phyloP scores from a whole-genome alignment of 345 rosid species.

The Eucalyptus curtisii region DNA sequence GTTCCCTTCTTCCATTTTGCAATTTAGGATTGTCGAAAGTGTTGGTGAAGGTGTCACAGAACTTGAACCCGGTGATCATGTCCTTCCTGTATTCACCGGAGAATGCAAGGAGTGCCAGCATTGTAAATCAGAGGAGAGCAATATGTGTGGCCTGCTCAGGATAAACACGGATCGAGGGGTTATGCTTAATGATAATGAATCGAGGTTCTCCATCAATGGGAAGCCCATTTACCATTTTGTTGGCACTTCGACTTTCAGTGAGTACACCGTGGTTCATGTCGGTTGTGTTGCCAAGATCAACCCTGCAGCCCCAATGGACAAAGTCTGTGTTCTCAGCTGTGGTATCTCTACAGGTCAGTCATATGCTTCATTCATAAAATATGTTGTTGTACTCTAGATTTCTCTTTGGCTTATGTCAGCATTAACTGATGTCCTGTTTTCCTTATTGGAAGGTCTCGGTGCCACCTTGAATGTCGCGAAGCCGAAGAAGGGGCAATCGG shows the following conservation, averaged over 20 bases:
- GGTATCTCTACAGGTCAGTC: constrained; percentile 30
- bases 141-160: constrained; percentile 17
- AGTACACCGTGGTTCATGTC: constrained; percentile 23
- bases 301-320: constrained; percentile 32
- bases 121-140: constrained; percentile 17
- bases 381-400: background rate
- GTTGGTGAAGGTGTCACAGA: constrained; percentile 18
- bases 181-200: constrained; percentile 15
- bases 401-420: background rate
- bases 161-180: constrained; percentile 20
- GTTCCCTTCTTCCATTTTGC: background rate
- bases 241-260: constrained; percentile 31
- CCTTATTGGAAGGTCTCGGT: constrained; percentile 12
- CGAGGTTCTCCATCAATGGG: constrained; percentile 22
- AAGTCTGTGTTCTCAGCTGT: constrained; percentile 34
- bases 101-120: constrained; percentile 18
- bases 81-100: constrained; percentile 24
- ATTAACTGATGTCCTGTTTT: background rate
- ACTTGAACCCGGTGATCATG: constrained; percentile 14
- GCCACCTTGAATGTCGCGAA: constrained; percentile 33
- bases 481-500: constrained; percentile 11
- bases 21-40: constrained; percentile 15
- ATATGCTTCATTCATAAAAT: no score
- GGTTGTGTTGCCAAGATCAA: constrained; percentile 37
- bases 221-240: constrained; percentile 21